Percentiles rank a stretch among this genome's conserved stretches.
These are phyloP conservation scores for Aristolochia fimbriata DNA, from an alignment of 164 flowering plant species.

Conservation along the genomic window DNA sequence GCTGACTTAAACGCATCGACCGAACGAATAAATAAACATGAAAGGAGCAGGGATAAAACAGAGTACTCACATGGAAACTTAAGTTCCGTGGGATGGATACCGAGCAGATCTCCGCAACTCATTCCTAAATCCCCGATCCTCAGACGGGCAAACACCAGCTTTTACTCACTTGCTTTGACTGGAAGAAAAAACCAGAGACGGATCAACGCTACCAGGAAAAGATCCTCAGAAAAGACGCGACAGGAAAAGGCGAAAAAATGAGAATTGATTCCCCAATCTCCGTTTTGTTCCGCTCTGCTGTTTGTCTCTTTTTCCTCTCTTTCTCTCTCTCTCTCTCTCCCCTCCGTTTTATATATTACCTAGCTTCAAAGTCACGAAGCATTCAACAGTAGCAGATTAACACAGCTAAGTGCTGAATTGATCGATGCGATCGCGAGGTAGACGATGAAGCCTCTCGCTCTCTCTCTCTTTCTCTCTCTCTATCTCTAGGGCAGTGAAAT, in stretches of 20 bases:
- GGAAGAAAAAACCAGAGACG: neutral
- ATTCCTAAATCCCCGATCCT: constrained; percentile 7
- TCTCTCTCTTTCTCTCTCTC: too few relatives aligned
- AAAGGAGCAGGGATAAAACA: neutral
- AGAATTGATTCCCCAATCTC: neutral
- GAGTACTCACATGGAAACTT: constrained; percentile 25
- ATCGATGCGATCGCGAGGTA: too few relatives aligned
- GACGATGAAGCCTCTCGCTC: too few relatives aligned
- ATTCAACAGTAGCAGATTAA: too few relatives aligned
- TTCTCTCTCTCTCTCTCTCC: too few relatives aligned
- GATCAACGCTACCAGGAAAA: neutral
- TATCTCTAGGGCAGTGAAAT: too few relatives aligned
- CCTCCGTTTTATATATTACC: too few relatives aligned
- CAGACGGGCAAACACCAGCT: constrained; percentile 1
- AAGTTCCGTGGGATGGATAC: constrained; percentile 26
- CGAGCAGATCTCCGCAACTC: constrained; percentile 28
- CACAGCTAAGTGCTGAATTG: too few relatives aligned
- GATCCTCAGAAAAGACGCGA: neutral
- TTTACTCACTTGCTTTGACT: neutral
- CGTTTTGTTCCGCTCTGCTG: neutral
- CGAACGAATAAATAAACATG: neutral
- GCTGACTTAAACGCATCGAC: neutral
- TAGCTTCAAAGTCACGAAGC: too few relatives aligned
- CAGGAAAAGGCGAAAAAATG: neutral
- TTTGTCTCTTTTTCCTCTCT: neutral